Percentiles rank a stretch among this genome's conserved stretches.
These are phyloP conservation scores for Dendrocalamus latiflorus DNA, from an alignment of 202 grass and related monocot genomes.

Conservation along the genomic window DNA sequence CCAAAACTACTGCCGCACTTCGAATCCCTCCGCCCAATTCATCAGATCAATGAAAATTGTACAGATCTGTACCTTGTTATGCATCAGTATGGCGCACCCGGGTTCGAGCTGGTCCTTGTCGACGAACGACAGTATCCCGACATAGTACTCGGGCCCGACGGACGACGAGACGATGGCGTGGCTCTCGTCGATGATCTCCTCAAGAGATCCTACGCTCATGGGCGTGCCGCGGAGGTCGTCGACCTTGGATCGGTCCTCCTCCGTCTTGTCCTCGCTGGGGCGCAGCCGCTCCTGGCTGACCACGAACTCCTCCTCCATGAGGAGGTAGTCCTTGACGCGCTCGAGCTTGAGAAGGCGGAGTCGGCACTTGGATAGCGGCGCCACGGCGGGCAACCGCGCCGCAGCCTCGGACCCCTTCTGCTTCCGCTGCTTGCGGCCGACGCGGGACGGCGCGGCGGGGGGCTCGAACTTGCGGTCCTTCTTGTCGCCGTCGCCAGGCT, in stretches of 20 bases:
- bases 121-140: conserved; percentile 80
- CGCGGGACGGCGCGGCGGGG: conserved; percentile 76
- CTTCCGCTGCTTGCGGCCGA: conserved; percentile 83
- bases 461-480: conserved; percentile 85
- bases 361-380: conserved; percentile 80
- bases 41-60: not conserved
- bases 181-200: conserved; percentile 96
- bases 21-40: not conserved
- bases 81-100: conserved; percentile 86
- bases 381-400: conserved; percentile 63
- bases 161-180: conserved; percentile 82
- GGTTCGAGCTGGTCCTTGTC: conserved; percentile 98
- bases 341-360: conserved; percentile 91
- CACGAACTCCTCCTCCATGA: conserved; percentile 98
- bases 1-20: not conserved
- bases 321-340: conserved; percentile 83
- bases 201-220: conserved; percentile 86
- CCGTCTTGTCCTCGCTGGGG: conserved; percentile 92
- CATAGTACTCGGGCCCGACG: conserved; percentile 89
- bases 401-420: conserved; percentile 81
- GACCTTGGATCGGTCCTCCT: conserved; percentile 92
- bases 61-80: conserved; percentile 62
- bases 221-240: conserved; percentile 84
- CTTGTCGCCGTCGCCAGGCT: conserved; percentile 57
- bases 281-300: conserved; percentile 75